Conservation (phyloP, 2,329 filamentous ascomycete species). For the Aspergillus alliaceus region DNA sequence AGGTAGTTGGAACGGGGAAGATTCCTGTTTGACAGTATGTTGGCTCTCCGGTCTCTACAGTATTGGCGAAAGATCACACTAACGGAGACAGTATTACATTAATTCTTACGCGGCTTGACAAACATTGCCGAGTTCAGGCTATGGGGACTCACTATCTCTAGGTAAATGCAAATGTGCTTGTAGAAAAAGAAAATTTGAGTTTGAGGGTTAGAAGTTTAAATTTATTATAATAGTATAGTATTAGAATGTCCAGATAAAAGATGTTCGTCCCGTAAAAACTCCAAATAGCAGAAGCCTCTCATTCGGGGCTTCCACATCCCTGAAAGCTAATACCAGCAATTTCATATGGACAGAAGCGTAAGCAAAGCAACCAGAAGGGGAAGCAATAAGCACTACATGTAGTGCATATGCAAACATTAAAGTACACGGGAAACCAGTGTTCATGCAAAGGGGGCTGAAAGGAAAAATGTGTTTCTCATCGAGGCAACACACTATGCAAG, state of each 20-base stretch:
- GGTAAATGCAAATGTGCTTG: slow-evolving; percentile 1
- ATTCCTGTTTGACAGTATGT: slow-evolving; percentile 48
- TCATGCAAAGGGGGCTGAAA: slow-evolving; percentile 8
- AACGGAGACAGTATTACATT: slow-evolving; percentile 42
- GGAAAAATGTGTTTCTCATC: slow-evolving; percentile 3
- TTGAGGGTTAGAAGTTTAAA: background rate
- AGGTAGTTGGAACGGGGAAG: slow-evolving; percentile 41
- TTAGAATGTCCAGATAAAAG: background rate
- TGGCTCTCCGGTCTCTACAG: background rate
- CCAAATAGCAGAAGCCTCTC: background rate
- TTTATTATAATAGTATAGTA: slow-evolving; percentile 20
- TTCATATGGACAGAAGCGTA: slow-evolving; percentile 7
- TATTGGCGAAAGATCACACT: background rate
- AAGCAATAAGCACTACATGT: background rate
- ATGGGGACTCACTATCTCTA: slow-evolving; percentile 4
- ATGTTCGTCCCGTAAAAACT: background rate
- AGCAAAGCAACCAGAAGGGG: slow-evolving; percentile 1
- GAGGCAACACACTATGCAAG: slow-evolving; percentile 11
- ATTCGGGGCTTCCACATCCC: background rate
- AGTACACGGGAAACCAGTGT: slow-evolving; percentile 6
- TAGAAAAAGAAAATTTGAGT: background rate
- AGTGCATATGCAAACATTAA: slow-evolving; percentile 11
- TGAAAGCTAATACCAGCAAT: background rate
- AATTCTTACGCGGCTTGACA: slow-evolving; percentile 42
- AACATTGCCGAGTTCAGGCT: background rate